Evolutionary conservation across 805 yeast genomes (phyloP).

Genomic region (Metahyphopichia silvanorum): DNA sequence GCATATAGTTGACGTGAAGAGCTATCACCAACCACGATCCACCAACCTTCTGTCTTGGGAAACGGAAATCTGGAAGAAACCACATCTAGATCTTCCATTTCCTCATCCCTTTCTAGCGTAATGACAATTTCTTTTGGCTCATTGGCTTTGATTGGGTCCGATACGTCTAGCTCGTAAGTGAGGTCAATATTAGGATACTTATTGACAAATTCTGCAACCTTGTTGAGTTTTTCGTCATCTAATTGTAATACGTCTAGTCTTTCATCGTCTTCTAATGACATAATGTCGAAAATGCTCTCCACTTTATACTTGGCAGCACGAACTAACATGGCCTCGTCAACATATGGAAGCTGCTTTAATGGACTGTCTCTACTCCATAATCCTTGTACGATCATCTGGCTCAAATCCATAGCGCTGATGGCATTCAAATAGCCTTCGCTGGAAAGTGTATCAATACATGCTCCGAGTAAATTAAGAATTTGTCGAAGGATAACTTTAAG

Average conservation of each 20-base stretch:
- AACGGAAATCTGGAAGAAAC: slow-evolving; percentile 58
- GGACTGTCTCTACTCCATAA: slow-evolving; percentile 80
- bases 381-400: slow-evolving; percentile 86
- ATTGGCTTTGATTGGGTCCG: slow-evolving; percentile 41
- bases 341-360: slow-evolving; percentile 76
- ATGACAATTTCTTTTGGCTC: slow-evolving; percentile 48
- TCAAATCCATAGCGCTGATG: slow-evolving; percentile 76
- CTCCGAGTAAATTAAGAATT: slow-evolving; percentile 53
- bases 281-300: slow-evolving; percentile 75
- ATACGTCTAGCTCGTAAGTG: slow-evolving; percentile 46
- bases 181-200: slow-evolving; percentile 83
- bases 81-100: slow-evolving; percentile 59
- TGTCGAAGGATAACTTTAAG: slow-evolving; percentile 48
- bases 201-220: slow-evolving; percentile 86
- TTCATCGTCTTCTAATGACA: slow-evolving; percentile 74
- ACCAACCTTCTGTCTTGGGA: slow-evolving; percentile 71
- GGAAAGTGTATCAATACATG: slow-evolving; percentile 72
- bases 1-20: slow-evolving; percentile 62
- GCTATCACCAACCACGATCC: slow-evolving; percentile 80
- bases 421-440: slow-evolving; percentile 80
- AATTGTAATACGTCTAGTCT: slow-evolving; percentile 60
- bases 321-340: slow-evolving; percentile 46
- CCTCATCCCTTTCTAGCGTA: slow-evolving; percentile 70
- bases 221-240: slow-evolving; percentile 47
- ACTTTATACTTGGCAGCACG: slow-evolving; percentile 56